Conservation (phyloP, 2,329 filamentous ascomycete genomes). For the Pseudocercospora fuligena region DNA sequence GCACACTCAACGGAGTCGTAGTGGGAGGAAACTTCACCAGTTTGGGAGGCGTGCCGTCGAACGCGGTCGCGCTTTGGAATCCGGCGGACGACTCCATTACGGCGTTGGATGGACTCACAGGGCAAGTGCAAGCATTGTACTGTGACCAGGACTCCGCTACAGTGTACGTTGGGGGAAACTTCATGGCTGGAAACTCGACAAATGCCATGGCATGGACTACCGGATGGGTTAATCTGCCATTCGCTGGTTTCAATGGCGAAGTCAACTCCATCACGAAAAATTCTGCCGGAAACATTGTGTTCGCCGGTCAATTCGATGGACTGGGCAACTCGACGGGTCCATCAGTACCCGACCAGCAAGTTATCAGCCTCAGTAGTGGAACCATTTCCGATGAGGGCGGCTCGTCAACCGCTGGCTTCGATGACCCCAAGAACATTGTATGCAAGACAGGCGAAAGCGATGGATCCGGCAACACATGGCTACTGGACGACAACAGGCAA, state of each 20-base stretch:
- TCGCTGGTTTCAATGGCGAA: slow-evolving; percentile 92
- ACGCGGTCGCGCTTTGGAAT: slow-evolving; percentile 81
- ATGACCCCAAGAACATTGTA: slow-evolving; percentile 77
- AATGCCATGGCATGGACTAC: slow-evolving; percentile 86
- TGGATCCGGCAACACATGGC: slow-evolving; percentile 78
- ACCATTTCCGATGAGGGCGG: slow-evolving; percentile 71
- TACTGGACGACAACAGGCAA: slow-evolving; percentile 73
- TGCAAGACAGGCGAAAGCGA: slow-evolving; percentile 73
- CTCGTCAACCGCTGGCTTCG: slow-evolving; percentile 66
- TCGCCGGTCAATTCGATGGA: slow-evolving; percentile 87
- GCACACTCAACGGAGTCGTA: slow-evolving; percentile 73
- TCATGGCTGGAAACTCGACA: slow-evolving; percentile 77
- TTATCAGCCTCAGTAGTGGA: slow-evolving; percentile 82
- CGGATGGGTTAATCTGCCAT: slow-evolving; percentile 80
- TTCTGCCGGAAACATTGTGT: slow-evolving; percentile 82
- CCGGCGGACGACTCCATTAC: slow-evolving; percentile 71
- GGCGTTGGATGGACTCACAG: slow-evolving; percentile 78
- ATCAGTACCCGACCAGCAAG: slow-evolving; percentile 69
- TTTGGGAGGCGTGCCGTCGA: slow-evolving; percentile 74
- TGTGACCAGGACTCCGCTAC: slow-evolving; percentile 78
- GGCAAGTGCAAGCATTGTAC: slow-evolving; percentile 78
- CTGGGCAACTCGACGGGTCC: slow-evolving; percentile 78
- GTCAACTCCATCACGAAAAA: slow-evolving; percentile 84
- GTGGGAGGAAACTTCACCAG: slow-evolving; percentile 96
- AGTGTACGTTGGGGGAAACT: slow-evolving; percentile 92